These are phyloP conservation scores for Colletotrichum sp. DNA, from an alignment of 2,329 filamentous ascomycete genomes.

Conservation along the genomic window DNA sequence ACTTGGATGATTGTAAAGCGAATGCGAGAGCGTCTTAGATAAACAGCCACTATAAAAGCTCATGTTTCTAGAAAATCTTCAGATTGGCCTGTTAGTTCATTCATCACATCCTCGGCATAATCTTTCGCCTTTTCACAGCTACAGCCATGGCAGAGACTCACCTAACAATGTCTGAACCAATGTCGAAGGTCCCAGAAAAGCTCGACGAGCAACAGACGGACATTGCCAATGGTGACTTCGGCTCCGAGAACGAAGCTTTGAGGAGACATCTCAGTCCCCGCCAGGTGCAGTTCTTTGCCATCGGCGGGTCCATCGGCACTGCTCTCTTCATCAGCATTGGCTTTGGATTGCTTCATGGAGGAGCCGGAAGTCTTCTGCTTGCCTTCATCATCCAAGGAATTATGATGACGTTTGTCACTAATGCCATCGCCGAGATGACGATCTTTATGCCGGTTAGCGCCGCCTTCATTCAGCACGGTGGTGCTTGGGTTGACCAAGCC, in stretches of 20 bases:
- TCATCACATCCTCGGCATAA: background rate
- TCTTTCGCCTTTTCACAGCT: background rate
- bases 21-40: background rate
- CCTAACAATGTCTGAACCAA: background rate
- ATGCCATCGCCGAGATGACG: conserved; percentile 54
- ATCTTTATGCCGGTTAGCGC: conserved; percentile 51
- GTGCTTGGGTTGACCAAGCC: conserved; percentile 54
- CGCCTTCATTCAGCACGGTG: conserved; percentile 53
- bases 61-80: background rate
- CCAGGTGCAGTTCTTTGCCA: conserved; percentile 2
- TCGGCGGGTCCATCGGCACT: conserved; percentile 13
- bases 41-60: background rate
- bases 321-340: conserved; percentile 23
- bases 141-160: background rate
- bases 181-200: background rate
- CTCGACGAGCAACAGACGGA: background rate
- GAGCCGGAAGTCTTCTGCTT: conserved; percentile 47
- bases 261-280: background rate
- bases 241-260: background rate
- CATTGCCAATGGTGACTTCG: background rate
- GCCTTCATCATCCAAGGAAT: conserved; percentile 47
- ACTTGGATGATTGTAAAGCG: background rate
- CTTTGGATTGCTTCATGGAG: conserved; percentile 48
- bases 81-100: background rate
- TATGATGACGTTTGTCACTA: conserved; percentile 51